These are phyloP conservation scores for Trypanosoma mega DNA, from an alignment of 208 protist genomes.

Conservation along the genomic window DNA sequence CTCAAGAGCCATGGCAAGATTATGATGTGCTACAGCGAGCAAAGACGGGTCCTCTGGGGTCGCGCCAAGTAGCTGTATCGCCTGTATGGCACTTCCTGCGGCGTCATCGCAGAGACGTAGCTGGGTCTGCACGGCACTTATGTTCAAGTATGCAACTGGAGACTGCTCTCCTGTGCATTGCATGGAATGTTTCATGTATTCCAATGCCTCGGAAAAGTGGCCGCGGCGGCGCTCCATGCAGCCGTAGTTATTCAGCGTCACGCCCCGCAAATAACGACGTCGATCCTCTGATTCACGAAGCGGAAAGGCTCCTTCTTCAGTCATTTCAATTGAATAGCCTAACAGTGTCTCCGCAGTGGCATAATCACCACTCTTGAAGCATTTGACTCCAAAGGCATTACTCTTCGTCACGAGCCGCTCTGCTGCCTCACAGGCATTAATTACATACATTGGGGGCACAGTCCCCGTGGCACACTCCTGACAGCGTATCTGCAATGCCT, in stretches of 20 bases:
- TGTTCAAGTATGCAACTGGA: constrained; percentile 87
- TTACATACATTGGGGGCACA: not conserved
- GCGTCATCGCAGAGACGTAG: constrained; percentile 77
- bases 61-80: constrained; percentile 63
- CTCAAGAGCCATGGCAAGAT: constrained; percentile 90
- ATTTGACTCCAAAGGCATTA: constrained; percentile 64
- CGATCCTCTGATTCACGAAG: constrained; percentile 54
- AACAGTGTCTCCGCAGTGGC: constrained; percentile 50
- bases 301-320: constrained; percentile 58
- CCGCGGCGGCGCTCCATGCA: constrained; percentile 88
- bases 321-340: constrained; percentile 69
- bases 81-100: constrained; percentile 56
- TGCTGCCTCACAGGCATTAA: constrained; percentile 61
- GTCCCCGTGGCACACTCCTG: constrained; percentile 17
- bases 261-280: constrained; percentile 72
- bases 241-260: constrained; percentile 90
- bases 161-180: constrained; percentile 69
- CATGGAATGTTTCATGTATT: constrained; percentile 79
- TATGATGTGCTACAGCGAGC: constrained; percentile 88
- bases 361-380: constrained; percentile 83
- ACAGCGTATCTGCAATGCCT: constrained; percentile 73
- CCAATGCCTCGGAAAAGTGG: constrained; percentile 67
- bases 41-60: constrained; percentile 77
- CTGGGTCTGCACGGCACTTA: constrained; percentile 87
- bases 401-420: constrained; percentile 77